Percentiles rank a stretch among this genome's conserved stretches.
Evolutionary conservation across 768 basidiomycete species (phyloP).

Genomic region (Baorangia bicolor): DNA sequence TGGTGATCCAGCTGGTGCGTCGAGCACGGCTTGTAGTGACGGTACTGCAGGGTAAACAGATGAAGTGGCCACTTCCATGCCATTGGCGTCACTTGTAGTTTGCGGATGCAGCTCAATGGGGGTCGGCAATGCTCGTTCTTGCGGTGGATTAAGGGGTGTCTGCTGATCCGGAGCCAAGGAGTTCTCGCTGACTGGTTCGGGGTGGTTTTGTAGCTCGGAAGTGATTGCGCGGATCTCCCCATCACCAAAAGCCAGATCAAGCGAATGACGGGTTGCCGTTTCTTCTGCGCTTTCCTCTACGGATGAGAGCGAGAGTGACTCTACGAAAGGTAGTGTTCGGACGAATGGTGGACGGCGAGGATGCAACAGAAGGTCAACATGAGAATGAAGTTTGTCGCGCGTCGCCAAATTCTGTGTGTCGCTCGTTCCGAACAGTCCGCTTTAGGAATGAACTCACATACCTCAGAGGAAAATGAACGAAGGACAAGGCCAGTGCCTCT

Average conservation of each 20-base stretch:
- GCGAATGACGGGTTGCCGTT: slow-evolving; percentile 40
- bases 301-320: slow-evolving; percentile 58
- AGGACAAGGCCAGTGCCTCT: slow-evolving; percentile 59
- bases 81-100: neutral
- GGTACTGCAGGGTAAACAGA: neutral
- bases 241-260: slow-evolving; percentile 36
- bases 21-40: neutral
- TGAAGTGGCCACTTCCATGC: neutral
- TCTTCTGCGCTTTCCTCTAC: slow-evolving; percentile 69
- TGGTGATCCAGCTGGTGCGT: neutral
- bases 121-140: neutral
- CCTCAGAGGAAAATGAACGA: slow-evolving; percentile 35
- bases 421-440: neutral
- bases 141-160: neutral
- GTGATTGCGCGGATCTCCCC: neutral
- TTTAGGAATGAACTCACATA: slow-evolving; percentile 19
- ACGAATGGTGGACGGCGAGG: slow-evolving; percentile 78
- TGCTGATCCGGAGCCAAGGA: neutral
- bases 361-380: slow-evolving; percentile 67
- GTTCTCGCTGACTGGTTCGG: neutral
- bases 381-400: slow-evolving; percentile 29
- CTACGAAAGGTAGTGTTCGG: slow-evolving; percentile 62
- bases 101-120: neutral
- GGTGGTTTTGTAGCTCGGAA: slow-evolving; percentile 1
- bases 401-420: slow-evolving; percentile 15